Conservation (phyloP, 148 eudicot species). For the Rhododendron griersonianum region DNA sequence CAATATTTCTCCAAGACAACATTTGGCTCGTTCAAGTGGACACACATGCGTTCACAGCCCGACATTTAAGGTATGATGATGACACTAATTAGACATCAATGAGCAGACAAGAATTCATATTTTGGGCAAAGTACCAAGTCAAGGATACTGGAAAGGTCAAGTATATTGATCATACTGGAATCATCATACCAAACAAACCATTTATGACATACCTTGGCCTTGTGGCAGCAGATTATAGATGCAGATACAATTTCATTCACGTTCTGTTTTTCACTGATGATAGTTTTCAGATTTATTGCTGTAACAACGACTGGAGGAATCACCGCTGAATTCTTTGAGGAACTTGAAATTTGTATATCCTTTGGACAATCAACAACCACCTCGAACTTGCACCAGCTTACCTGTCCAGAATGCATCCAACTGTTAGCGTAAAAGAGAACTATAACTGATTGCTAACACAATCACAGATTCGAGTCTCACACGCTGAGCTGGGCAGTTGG, state of each 20-base stretch:
- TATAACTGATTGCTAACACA: not conserved
- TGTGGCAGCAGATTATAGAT: conserved; percentile 79
- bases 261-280: conserved; percentile 69
- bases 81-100: not conserved
- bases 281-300: conserved; percentile 84
- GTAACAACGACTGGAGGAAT: conserved; percentile 90
- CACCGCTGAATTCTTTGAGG: conserved; percentile 50
- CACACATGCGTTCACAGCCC: not conserved
- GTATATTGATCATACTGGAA: not conserved
- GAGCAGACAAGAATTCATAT: not conserved
- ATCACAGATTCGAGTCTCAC: conserved; percentile 35
- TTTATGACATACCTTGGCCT: conserved; percentile 64
- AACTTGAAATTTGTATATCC: conserved; percentile 57
- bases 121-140: not conserved
- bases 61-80: not conserved
- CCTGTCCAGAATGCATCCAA: conserved; percentile 45
- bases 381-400: conserved; percentile 99
- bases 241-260: conserved; percentile 88
- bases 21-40: not conserved
- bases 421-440: not conserved
- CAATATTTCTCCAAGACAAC: not conserved
- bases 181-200: not conserved
- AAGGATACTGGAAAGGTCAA: not conserved
- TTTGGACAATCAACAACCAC: conserved; percentile 67
- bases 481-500: conserved; percentile 59